A percentile compares a stretch with the other conserved stretches of the same genome.
phyloP scores from a whole-genome alignment of 306 rosid genomes.

The Dryas drummondii region DNA sequence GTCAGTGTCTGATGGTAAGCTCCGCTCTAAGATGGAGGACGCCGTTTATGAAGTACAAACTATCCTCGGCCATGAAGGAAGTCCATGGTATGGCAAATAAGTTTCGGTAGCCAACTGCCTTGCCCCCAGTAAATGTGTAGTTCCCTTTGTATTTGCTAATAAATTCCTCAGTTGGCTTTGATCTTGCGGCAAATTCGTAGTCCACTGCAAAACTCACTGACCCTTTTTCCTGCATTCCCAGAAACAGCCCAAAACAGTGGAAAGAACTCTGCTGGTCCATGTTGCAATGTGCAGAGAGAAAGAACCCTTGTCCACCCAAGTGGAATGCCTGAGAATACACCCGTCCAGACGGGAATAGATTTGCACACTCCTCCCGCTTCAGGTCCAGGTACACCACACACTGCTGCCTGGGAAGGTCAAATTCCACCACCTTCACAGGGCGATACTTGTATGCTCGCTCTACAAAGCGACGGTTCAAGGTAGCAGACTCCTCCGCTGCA shows the following conservation, averaged over 20 bases:
- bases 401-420: constrained; percentile 89
- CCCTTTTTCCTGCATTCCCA: constrained; percentile 99
- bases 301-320: constrained; percentile 97
- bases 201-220: constrained; percentile 89
- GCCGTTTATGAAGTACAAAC: constrained; percentile 81
- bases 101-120: constrained; percentile 96
- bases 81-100: constrained; percentile 84
- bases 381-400: constrained; percentile 93
- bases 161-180: constrained; percentile 76
- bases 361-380: constrained; percentile 82
- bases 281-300: constrained; percentile 96
- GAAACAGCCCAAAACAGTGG: constrained; percentile 90
- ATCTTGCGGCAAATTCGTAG: constrained; percentile 91
- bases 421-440: constrained; percentile 95
- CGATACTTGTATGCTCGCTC: constrained; percentile 97
- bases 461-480: constrained; percentile 63
- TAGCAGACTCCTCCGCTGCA: constrained; percentile 71
- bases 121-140: constrained; percentile 93
- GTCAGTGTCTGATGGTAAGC: constrained; percentile 77
- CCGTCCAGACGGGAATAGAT: constrained; percentile 83
- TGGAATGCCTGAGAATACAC: constrained; percentile 98
- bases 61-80: constrained; percentile 79
- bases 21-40: constrained; percentile 96
- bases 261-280: constrained; percentile 97
- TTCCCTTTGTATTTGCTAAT: constrained; percentile 94